Percentiles rank a stretch among this genome's conserved stretches.
Evolutionary conservation across 352 stramenopile species (phyloP).

Genomic region (Blastocystis sp.): DNA sequence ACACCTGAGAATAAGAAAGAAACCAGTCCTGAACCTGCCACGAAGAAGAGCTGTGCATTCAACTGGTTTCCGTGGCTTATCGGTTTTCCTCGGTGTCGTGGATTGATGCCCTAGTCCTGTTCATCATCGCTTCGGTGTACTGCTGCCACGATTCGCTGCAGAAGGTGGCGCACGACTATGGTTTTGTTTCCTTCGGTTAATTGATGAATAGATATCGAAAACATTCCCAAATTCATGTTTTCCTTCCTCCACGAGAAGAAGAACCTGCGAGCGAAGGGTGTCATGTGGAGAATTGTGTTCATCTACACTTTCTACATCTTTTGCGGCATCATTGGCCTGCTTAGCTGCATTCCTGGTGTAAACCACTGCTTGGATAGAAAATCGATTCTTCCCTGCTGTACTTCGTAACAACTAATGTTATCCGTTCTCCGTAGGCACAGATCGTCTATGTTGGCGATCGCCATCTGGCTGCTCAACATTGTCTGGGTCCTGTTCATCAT

Average conservation of each 20-base stretch:
- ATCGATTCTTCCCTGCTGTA: neutral
- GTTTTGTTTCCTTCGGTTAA: neutral
- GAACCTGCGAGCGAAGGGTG: neutral
- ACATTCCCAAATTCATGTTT: conserved; percentile 7
- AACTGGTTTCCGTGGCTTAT: neutral
- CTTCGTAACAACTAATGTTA: neutral
- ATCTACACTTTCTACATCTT: conserved; percentile 37
- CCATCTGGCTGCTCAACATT: conserved; percentile 28
- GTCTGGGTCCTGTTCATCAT: neutral
- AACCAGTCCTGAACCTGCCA: too few species aligned
- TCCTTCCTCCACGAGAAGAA: neutral
- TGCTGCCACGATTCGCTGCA: neutral
- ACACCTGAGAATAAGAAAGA: too few species aligned
- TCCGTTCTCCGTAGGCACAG: neutral
- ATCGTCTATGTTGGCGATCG: neutral
- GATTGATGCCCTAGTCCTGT: neutral
- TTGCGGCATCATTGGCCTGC: conserved; percentile 12
- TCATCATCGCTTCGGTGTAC: conserved; percentile 10
- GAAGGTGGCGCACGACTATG: neutral
- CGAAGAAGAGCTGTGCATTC: conserved; percentile 41
- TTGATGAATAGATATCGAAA: neutral
- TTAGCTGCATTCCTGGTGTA: conserved; percentile 4
- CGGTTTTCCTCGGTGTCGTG: neutral
- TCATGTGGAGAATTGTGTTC: conserved; percentile 28
- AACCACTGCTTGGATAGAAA: conserved; percentile 1